Evolutionary conservation across 441 rosid genomes (phyloP).

Genomic region (Corymbia calophylla): DNA sequence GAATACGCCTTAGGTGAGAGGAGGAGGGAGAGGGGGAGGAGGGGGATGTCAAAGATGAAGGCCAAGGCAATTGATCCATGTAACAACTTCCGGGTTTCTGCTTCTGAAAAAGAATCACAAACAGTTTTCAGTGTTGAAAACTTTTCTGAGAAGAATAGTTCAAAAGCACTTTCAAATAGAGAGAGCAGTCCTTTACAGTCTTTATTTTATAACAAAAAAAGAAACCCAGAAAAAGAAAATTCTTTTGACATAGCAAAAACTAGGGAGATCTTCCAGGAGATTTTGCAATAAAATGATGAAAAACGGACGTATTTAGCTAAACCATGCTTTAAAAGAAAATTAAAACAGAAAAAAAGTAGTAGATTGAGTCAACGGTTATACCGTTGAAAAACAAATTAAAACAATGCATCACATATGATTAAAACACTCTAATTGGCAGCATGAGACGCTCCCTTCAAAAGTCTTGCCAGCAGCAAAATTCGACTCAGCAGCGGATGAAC

Average conservation of each 20-base stretch:
- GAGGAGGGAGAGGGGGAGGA: conserved; percentile 17
- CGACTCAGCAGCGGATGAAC: background rate
- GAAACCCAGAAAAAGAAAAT: background rate
- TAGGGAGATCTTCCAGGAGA: background rate
- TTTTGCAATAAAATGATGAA: background rate
- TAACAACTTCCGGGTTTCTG: conserved; percentile 12
- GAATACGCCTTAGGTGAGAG: conserved; percentile 18
- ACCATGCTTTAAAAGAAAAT: background rate
- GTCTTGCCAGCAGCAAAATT: background rate
- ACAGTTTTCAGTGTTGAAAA: background rate
- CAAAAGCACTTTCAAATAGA: conserved; percentile 14
- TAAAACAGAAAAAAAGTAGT: background rate
- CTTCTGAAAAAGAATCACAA: conserved; percentile 12
- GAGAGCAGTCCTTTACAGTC: conserved; percentile 4
- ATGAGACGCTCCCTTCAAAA: background rate
- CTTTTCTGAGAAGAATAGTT: background rate
- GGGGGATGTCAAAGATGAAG: conserved; percentile 26
- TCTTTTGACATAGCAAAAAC: background rate
- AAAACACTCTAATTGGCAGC: background rate
- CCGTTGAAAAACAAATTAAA: background rate
- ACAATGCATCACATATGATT: background rate
- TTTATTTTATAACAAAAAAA: background rate
- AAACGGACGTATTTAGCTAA: background rate
- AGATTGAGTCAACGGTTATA: background rate
- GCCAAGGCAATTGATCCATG: conserved; percentile 56